A percentile compares a stretch with the other conserved stretches of the same genome.
These are phyloP conservation scores for Clonostachys rosea DNA, from an alignment of 2,329 filamentous ascomycete species.

Conservation along the genomic window DNA sequence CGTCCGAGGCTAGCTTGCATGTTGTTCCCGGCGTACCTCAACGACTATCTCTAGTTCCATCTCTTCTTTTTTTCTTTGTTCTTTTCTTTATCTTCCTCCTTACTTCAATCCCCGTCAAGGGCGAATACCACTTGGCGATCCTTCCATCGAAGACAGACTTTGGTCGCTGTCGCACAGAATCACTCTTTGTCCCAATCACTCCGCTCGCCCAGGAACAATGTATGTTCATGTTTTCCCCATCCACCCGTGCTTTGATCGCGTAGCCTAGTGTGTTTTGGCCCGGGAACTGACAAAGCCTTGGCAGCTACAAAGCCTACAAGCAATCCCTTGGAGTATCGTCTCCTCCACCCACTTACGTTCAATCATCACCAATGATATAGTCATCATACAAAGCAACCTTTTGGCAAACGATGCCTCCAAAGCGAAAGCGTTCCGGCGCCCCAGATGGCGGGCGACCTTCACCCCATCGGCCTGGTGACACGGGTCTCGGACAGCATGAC, in stretches of 20 bases:
- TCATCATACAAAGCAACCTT: constrained; percentile 2
- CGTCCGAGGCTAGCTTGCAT: no score
- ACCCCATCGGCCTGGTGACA: constrained; percentile 58
- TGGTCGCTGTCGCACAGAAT: no score
- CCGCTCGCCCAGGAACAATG: no score
- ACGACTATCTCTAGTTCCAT: neutral
- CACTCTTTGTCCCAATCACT: no score
- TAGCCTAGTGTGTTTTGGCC: no score
- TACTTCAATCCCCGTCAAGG: neutral
- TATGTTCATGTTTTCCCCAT: no score
- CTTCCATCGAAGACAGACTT: no score
- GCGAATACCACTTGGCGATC: no score
- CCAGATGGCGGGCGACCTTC: constrained; percentile 50
- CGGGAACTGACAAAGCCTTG: neutral
- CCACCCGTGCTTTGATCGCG: no score
- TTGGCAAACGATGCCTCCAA: constrained; percentile 45
- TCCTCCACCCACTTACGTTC: neutral
- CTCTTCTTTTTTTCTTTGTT: constrained; percentile 1
- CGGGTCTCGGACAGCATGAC: constrained; percentile 52
- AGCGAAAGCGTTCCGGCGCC: constrained; percentile 53
- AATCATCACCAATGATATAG: neutral
- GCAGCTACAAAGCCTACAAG: neutral
- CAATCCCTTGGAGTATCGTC: neutral
- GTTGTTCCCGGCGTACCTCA: no score
- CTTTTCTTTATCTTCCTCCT: neutral